A percentile compares a stretch with the other conserved stretches of the same genome.
These are phyloP conservation scores for Populus alba DNA, from an alignment of 345 rosid genomes.

Conservation along the genomic window DNA sequence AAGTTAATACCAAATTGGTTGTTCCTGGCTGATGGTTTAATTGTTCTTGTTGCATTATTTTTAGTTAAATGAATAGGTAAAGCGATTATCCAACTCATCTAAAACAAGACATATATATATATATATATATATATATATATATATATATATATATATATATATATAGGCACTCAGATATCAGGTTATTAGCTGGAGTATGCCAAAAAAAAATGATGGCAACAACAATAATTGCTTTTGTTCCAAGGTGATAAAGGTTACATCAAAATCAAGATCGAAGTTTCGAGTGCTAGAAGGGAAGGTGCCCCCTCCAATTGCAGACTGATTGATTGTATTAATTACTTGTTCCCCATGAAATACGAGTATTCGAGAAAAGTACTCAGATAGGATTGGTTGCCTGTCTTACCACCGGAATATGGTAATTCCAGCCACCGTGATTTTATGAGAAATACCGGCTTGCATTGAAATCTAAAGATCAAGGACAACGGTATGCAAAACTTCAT, in stretches of 20 bases:
- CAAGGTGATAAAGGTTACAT: neutral
- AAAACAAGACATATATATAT: neutral
- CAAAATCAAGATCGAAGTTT: neutral
- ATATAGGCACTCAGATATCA: neutral
- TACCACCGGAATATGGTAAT: neutral
- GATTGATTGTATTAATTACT: neutral
- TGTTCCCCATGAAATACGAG: slow-evolving; percentile 9
- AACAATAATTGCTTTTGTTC: neutral
- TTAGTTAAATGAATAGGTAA: too few relatives aligned
- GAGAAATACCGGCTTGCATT: too few relatives aligned
- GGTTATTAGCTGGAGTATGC: neutral
- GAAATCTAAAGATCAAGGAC: too few relatives aligned
- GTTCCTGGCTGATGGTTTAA: neutral
- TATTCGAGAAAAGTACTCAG: neutral
- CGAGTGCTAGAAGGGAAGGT: neutral
- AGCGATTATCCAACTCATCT: neutral
- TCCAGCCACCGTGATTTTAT: neutral
- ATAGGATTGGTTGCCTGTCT: neutral
- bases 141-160: too few relatives aligned
- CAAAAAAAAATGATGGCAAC: neutral
- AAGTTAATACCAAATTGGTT: neutral
- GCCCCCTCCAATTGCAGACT: neutral
- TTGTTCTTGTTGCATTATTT: neutral
- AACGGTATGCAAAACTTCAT: too few relatives aligned
- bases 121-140: too few relatives aligned